phyloP scores from a whole-genome alignment of 192 early-diverging fungal species.

The Coemansia sp. region DNA sequence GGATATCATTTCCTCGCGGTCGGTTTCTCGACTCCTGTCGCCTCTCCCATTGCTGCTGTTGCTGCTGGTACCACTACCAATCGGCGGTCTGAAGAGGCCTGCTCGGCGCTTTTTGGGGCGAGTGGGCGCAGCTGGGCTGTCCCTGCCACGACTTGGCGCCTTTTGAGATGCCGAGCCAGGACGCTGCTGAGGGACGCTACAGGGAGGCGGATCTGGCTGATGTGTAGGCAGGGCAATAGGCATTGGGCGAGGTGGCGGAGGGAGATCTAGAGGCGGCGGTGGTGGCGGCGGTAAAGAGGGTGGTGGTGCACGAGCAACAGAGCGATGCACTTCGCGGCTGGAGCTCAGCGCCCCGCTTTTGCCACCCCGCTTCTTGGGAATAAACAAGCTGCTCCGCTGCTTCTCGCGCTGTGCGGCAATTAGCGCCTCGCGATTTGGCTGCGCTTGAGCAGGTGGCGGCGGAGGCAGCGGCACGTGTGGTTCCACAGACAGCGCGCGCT shows the following conservation, averaged over 20 bases:
- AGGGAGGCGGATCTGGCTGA: neutral
- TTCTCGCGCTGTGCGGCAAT: conserved; percentile 10
- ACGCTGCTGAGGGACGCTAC: neutral
- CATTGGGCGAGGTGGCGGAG: neutral
- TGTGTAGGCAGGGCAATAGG: neutral
- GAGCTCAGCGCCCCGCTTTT: neutral
- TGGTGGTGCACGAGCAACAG: neutral
- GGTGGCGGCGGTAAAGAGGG: neutral
- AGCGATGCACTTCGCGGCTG: neutral
- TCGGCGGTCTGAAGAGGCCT: conserved; percentile 16
- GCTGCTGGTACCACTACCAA: neutral
- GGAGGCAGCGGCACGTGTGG: neutral
- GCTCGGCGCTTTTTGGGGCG: conserved; percentile 7
- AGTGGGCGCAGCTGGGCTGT: neutral
- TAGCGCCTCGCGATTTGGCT: neutral
- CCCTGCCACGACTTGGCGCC: neutral
- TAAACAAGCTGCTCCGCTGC: conserved; percentile 39
- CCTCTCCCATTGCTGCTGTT: neutral
- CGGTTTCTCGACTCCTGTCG: neutral
- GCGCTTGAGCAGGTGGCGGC: neutral
- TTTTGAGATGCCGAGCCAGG: neutral
- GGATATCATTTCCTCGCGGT: conserved; percentile 25
- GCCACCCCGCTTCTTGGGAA: conserved; percentile 23
- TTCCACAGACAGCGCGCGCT: neutral
- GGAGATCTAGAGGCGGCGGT: neutral